Evolutionary conservation across 1,284 basidiomycete species (phyloP).

Genomic region (Albatrellus sp.): DNA sequence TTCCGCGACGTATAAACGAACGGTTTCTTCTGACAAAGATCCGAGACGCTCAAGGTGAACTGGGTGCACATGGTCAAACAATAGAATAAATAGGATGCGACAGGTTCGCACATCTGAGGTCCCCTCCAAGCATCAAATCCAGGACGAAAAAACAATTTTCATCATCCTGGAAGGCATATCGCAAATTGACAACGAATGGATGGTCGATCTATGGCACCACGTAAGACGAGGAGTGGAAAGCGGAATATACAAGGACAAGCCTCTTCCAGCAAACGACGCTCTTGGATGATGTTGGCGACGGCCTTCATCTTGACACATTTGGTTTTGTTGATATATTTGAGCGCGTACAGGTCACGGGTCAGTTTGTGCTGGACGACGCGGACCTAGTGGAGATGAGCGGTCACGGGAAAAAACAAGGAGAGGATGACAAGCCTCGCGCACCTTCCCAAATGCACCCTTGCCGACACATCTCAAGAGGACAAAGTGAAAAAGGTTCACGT

Average conservation of each 20-base stretch:
- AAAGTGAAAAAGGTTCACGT: slow-evolving; percentile 96
- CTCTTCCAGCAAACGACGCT: slow-evolving; percentile 86
- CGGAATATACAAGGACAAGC: slow-evolving; percentile 23
- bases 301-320: slow-evolving; percentile 99
- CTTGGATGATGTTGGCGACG: slow-evolving; percentile 94
- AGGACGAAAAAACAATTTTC: slow-evolving; percentile 99
- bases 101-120: slow-evolving; percentile 71
- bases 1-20: slow-evolving; percentile 87
- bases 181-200: slow-evolving; percentile 91
- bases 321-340: slow-evolving; percentile 98
- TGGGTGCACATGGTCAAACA: slow-evolving; percentile 21
- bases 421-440: slow-evolving; percentile 18
- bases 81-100: slow-evolving; percentile 16
- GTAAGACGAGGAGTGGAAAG: slow-evolving; percentile 10
- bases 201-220: slow-evolving; percentile 69
- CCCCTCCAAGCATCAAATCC: slow-evolving; percentile 96
- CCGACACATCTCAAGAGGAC: slow-evolving; percentile 88
- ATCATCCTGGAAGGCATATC: slow-evolving; percentile 98
- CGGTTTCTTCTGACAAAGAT: slow-evolving; percentile 70
- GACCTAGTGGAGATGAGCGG: slow-evolving; percentile 43
- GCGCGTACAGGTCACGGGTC: slow-evolving; percentile 86
- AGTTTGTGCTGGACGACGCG: slow-evolving; percentile 98
- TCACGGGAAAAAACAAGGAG: not conserved
- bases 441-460: slow-evolving; percentile 98
- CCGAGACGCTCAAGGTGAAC: slow-evolving; percentile 90